Evolutionary conservation across 139 green algal species (phyloP), one percentile per base, ranked within the genome.

Genomic region (Chlamydomonas applanata): DNA sequence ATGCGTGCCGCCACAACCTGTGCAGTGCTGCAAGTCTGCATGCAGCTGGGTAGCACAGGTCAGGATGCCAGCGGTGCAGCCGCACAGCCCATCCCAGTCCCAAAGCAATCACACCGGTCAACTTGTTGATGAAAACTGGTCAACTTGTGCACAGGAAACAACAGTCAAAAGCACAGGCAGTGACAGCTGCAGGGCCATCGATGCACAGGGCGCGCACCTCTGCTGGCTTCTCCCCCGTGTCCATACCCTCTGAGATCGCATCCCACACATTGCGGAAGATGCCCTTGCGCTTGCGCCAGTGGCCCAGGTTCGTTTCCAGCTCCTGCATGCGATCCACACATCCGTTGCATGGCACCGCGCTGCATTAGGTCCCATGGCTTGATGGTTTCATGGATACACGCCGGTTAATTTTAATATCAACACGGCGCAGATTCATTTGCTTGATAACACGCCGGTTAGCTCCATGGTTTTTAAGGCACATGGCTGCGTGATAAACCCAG

Each of bases 281-380:
- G 27, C 19, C n/a, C 44, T 61, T 61, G 25, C 66, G 66, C 66
- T 72, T 72, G 66, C 66, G 66, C 66, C 66, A 72, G 16, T 59
- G 44, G 17, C 56, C 44, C 44, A 60, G 25, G 45, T 34, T 36
- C 5, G 34, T 25, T 4, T 20, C 27, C 66, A 72, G 66, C 44
- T 9, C 45, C 66, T 72, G 30, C 24, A 65, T 49, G 40, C 4
- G 20, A 34, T 27, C n/a, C 20, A 66, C n/a, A n/a, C n/a, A n/a
- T n/a, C n/a, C n/a, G n/a, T n/a, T n/a, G n/a, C n/a, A n/a, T n/a
- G n/a, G n/a, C n/a, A n/a, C n/a, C n/a, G n/a, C n/a, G n/a, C n/a
- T n/a, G n/a, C n/a, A n/a, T n/a, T n/a, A n/a, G n/a, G n/a, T n/a
- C n/a, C n/a, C n/a, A n/a, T n/a, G n/a, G n/a, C n/a, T n/a, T n/a